These are phyloP conservation scores for Lipomyces sp. DNA, from an alignment of 805 yeast genomes.

Conservation along the genomic window DNA sequence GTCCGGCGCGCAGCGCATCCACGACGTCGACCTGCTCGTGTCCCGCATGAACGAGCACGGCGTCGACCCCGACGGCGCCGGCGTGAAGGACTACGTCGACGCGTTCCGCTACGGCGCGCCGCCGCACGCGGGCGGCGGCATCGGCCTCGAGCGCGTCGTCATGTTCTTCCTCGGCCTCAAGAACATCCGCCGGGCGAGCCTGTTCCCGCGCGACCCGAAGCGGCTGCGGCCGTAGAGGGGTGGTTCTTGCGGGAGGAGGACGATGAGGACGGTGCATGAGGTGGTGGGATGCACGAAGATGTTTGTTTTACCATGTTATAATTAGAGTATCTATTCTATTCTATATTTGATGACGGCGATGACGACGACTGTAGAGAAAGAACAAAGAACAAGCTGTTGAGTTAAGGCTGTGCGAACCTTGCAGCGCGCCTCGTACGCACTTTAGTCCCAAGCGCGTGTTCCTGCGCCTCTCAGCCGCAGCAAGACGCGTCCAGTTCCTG, in stretches of 20 bases:
- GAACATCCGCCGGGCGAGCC: slow-evolving; percentile 96
- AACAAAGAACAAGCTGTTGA: too few relatives aligned
- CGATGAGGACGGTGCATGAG: background rate
- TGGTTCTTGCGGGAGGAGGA: background rate
- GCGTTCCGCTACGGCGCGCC: slow-evolving; percentile 94
- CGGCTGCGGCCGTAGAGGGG: slow-evolving; percentile 68
- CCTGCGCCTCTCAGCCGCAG: too few relatives aligned
- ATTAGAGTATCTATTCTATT: too few relatives aligned
- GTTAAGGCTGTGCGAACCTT: too few relatives aligned
- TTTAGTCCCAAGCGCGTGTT: too few relatives aligned
- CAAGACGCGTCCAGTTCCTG: too few relatives aligned
- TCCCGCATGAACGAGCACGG: slow-evolving; percentile 82
- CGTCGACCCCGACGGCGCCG: slow-evolving; percentile 74
- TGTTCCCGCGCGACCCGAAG: slow-evolving; percentile 98
- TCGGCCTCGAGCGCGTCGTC: slow-evolving; percentile 96
- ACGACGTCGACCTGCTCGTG: slow-evolving; percentile 78
- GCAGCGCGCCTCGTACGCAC: too few relatives aligned
- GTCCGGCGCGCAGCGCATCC: slow-evolving; percentile 99
- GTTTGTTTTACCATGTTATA: too few relatives aligned
- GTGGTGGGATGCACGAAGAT: slow-evolving; percentile 7
- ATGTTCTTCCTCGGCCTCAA: slow-evolving; percentile 97
- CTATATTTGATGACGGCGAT: too few relatives aligned
- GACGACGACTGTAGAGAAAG: too few relatives aligned
- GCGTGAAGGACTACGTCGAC: slow-evolving; percentile 85
- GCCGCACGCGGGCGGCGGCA: slow-evolving; percentile 99